A percentile compares a stretch with the other conserved stretches of the same genome.
These are phyloP conservation scores for Celoporthe dispersa DNA, from an alignment of 2,329 filamentous ascomycete species.

Conservation along the genomic window DNA sequence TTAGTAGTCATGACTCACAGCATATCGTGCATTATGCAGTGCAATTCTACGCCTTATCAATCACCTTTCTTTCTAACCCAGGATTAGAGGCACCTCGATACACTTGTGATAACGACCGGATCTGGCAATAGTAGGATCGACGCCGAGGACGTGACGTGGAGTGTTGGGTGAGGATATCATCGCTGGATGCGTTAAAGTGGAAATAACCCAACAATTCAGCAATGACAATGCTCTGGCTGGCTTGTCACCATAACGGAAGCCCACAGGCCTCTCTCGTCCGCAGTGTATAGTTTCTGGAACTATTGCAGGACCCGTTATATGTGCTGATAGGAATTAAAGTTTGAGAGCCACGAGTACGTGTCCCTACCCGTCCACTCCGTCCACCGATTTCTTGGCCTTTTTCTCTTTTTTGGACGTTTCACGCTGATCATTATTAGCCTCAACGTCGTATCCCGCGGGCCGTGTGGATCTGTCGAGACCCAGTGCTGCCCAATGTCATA, in stretches of 20 bases:
- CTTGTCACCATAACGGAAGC: neutral
- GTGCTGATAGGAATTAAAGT: neutral
- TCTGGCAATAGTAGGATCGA: neutral
- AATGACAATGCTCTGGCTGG: neutral
- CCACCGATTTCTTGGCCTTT: slow-evolving; percentile 3
- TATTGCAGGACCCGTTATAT: neutral
- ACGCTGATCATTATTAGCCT: slow-evolving; percentile 5
- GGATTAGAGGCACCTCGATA: neutral
- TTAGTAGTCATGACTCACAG: neutral
- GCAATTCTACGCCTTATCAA: neutral
- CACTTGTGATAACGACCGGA: neutral
- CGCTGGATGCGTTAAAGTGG: neutral
- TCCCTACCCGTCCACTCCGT: slow-evolving; percentile 1
- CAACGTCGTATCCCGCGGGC: slow-evolving; percentile 1
- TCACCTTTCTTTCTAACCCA: neutral
- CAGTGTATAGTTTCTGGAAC: neutral
- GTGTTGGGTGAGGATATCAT: neutral
- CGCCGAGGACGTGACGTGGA: neutral
- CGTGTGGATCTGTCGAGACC: neutral
- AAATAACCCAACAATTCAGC: neutral
- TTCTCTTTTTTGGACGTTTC: slow-evolving; percentile 9
- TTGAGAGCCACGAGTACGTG: neutral
- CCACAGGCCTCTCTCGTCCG: neutral
- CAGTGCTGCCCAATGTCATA: neutral
- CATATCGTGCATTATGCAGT: neutral